A percentile compares a stretch with the other conserved stretches of the same genome.
phyloP scores from a whole-genome alignment of 139 green algal genomes.

The Desmodesmus armatus region DNA sequence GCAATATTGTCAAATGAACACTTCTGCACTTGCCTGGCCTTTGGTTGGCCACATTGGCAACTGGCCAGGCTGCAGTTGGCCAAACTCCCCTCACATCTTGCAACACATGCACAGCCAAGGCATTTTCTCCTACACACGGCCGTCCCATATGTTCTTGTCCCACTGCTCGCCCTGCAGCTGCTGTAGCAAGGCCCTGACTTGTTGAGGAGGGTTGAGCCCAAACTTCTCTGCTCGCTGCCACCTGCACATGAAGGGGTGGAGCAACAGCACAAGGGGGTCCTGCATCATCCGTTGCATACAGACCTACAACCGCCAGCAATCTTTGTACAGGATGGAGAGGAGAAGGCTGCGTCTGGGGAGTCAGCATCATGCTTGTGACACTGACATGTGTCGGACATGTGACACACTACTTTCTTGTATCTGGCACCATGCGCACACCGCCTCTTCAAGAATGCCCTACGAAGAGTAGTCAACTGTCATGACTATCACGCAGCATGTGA shows the following conservation, averaged over 20 bases:
- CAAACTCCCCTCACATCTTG: neutral
- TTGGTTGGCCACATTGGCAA: too few relatives aligned
- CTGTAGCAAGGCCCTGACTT: neutral
- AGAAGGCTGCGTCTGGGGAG: neutral
- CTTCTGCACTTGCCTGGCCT: too few relatives aligned
- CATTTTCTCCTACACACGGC: neutral
- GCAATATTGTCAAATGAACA: too few relatives aligned
- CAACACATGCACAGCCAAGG: neutral
- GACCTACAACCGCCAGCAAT: neutral
- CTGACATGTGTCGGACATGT: too few relatives aligned
- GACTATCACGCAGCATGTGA: too few relatives aligned
- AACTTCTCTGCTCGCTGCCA: constrained; percentile 43
- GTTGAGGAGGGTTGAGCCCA: constrained; percentile 37
- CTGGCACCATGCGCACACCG: too few relatives aligned
- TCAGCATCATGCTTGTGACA: too few relatives aligned
- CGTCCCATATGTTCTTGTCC: constrained; percentile 24
- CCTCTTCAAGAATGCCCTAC: too few relatives aligned
- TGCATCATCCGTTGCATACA: neutral
- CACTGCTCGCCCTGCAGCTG: neutral
- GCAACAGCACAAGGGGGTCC: neutral
- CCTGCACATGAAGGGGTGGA: neutral
- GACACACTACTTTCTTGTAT: too few relatives aligned
- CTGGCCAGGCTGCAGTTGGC: neutral
- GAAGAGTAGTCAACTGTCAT: too few relatives aligned
- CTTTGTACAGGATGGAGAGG: neutral